Evolutionary conservation across 83 land plant genomes (phyloP).

Genomic region (Picea engelmannii): DNA sequence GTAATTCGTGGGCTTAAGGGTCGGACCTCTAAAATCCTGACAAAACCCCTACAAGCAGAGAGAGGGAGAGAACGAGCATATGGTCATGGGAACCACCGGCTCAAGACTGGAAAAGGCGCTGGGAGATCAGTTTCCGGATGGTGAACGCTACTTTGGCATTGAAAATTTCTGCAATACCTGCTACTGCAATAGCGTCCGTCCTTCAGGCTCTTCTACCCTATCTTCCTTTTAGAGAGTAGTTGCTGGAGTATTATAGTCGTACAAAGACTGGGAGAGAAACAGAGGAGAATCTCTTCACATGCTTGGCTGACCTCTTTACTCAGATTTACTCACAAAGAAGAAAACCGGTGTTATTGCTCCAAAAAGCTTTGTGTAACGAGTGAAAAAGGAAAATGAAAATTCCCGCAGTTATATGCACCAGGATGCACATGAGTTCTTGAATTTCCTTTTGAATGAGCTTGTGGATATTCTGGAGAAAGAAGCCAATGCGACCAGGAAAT

Average conservation of each 20-base stretch:
- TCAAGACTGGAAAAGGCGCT: slow-evolving; percentile 96
- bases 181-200: slow-evolving; percentile 92
- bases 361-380: slow-evolving; percentile 27
- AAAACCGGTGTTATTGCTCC: slow-evolving; percentile 46
- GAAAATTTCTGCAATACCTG: slow-evolving; percentile 98
- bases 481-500: too few relatives aligned
- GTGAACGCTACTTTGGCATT: slow-evolving; percentile 90
- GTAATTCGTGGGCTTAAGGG: too few relatives aligned
- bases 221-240: slow-evolving; percentile 48
- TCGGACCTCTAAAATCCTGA: too few relatives aligned
- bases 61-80: neutral
- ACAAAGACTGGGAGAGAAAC: slow-evolving; percentile 35
- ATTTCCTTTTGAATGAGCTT: slow-evolving; percentile 17
- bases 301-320: slow-evolving; percentile 23
- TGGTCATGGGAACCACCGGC: slow-evolving; percentile 86
- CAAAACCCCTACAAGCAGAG: too few relatives aligned
- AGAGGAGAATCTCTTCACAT: slow-evolving; percentile 47
- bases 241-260: slow-evolving; percentile 38
- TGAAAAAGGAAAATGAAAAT: slow-evolving; percentile 55
- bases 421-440: slow-evolving; percentile 25
- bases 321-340: slow-evolving; percentile 68
- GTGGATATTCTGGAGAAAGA: slow-evolving; percentile 60
- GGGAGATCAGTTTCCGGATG: slow-evolving; percentile 97
- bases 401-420: slow-evolving; percentile 64
- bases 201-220: slow-evolving; percentile 54